Percentiles rank a stretch among this genome's conserved stretches.
Conservation (phyloP, 805 yeast genomes). For the Candida montana region DNA sequence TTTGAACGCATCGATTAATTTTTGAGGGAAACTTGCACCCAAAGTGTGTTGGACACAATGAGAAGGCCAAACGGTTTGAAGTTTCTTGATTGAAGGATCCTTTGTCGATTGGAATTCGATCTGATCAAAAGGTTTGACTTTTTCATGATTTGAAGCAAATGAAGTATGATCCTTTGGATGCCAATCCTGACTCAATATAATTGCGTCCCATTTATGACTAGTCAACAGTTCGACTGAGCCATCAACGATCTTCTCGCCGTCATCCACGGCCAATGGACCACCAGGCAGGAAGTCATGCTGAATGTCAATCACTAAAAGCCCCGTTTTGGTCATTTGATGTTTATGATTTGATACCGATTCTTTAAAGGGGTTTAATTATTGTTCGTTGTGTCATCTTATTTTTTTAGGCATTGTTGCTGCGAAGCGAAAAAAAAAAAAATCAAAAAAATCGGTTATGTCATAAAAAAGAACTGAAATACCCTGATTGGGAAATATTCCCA, state of each 20-base stretch:
- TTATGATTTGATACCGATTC: background rate
- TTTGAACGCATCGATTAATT: slow-evolving; percentile 33
- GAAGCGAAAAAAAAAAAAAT: background rate
- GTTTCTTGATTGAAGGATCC: slow-evolving; percentile 24
- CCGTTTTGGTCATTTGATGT: slow-evolving; percentile 30
- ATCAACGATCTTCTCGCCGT: slow-evolving; percentile 56
- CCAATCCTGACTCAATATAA: slow-evolving; percentile 83
- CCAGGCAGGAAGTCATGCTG: slow-evolving; percentile 87
- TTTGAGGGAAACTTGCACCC: slow-evolving; percentile 61
- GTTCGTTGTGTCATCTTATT: too few relatives aligned
- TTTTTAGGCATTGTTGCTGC: slow-evolving; percentile 1
- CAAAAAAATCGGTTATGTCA: too few relatives aligned
- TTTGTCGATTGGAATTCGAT: slow-evolving; percentile 48
- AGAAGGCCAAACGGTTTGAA: slow-evolving; percentile 77
- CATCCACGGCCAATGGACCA: slow-evolving; percentile 70
- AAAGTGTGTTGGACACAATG: slow-evolving; percentile 73
- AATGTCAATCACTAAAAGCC: slow-evolving; percentile 71
- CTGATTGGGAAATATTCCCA: slow-evolving; percentile 2
- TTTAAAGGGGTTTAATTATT: too few relatives aligned
- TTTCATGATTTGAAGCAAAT: slow-evolving; percentile 66
- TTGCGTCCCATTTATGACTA: slow-evolving; percentile 49
- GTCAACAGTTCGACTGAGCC: slow-evolving; percentile 44
- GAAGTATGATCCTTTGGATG: slow-evolving; percentile 78
- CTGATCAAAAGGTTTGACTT: slow-evolving; percentile 43
- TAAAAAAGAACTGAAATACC: too few relatives aligned